phyloP scores from a whole-genome alignment of 1,284 basidiomycete species.

The Gastroboletus turbinatus region DNA sequence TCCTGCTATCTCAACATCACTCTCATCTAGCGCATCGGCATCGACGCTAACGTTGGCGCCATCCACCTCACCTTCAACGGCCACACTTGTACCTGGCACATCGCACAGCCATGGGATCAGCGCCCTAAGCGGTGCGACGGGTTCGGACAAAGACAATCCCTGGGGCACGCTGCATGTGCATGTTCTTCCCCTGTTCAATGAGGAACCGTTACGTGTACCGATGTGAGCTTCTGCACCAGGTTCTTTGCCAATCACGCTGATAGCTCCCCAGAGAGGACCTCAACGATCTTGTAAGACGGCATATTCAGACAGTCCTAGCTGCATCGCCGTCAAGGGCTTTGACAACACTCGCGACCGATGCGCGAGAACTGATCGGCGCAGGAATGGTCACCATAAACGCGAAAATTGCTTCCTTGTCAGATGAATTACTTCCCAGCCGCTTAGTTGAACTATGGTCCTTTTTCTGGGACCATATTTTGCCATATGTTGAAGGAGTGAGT shows the following conservation, averaged over 20 bases:
- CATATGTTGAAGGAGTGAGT: conserved; percentile 84
- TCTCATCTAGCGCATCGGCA: conserved; percentile 38
- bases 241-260: conserved; percentile 5
- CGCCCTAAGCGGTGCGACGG: conserved; percentile 9
- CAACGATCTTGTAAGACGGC: conserved; percentile 75
- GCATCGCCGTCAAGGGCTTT: conserved; percentile 65
- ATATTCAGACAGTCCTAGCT: conserved; percentile 70
- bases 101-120: conserved; percentile 27
- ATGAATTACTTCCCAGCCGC: conserved; percentile 71
- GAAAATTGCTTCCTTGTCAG: conserved; percentile 73
- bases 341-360: conserved; percentile 72
- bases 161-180: conserved; percentile 85
- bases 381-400: conserved; percentile 93
- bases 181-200: conserved; percentile 89
- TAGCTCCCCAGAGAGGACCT: conserved; percentile 74
- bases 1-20: conserved; percentile 39
- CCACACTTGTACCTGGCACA: conserved; percentile 20
- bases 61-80: conserved; percentile 25
- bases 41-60: conserved; percentile 35
- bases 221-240: conserved; percentile 55
- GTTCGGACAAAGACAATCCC: conserved; percentile 51
- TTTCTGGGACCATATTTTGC: conserved; percentile 92
- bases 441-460: conserved; percentile 91
- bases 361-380: conserved; percentile 78
- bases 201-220: conserved; percentile 82